Percentiles rank a stretch among this genome's conserved stretches.
These are phyloP conservation scores for Gossypium schwendimanii DNA, from an alignment of 441 rosid genomes.

Conservation along the genomic window DNA sequence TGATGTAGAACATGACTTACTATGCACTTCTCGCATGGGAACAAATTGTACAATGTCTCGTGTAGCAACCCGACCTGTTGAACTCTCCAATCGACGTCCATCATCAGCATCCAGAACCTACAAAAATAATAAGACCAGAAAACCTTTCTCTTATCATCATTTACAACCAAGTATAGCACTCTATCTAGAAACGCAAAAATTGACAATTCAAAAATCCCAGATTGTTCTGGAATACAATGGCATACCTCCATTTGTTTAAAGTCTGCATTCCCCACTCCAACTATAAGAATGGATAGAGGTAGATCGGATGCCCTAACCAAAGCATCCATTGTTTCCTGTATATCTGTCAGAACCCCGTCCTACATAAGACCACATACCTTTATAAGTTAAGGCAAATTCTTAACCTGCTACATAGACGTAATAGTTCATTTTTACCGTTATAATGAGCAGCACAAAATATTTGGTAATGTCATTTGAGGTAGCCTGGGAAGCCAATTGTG, in stretches of 20 bases:
- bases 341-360: slow-evolving; percentile 78
- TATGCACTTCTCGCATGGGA: slow-evolving; percentile 59
- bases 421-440: slow-evolving; percentile 44
- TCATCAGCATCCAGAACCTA: slow-evolving; percentile 81
- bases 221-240: slow-evolving; percentile 9
- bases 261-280: slow-evolving; percentile 65
- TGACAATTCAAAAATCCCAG: background rate
- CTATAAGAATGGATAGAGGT: slow-evolving; percentile 59
- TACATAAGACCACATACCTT: slow-evolving; percentile 14
- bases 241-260: slow-evolving; percentile 71
- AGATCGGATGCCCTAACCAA: slow-evolving; percentile 72
- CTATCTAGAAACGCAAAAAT: background rate
- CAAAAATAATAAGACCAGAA: background rate
- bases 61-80: slow-evolving; percentile 64
- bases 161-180: background rate
- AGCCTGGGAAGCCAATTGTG: slow-evolving; percentile 53
- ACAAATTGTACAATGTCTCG: slow-evolving; percentile 82
- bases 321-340: slow-evolving; percentile 54
- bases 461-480: slow-evolving; percentile 34
- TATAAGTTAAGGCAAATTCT: background rate
- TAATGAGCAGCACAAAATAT: slow-evolving; percentile 67
- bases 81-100: slow-evolving; percentile 59
- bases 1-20: slow-evolving; percentile 29
- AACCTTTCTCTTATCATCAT: background rate
- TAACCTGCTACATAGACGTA: background rate